These are phyloP conservation scores for Euphorbia peplus DNA, from an alignment of 345 rosid genomes.

Conservation along the genomic window DNA sequence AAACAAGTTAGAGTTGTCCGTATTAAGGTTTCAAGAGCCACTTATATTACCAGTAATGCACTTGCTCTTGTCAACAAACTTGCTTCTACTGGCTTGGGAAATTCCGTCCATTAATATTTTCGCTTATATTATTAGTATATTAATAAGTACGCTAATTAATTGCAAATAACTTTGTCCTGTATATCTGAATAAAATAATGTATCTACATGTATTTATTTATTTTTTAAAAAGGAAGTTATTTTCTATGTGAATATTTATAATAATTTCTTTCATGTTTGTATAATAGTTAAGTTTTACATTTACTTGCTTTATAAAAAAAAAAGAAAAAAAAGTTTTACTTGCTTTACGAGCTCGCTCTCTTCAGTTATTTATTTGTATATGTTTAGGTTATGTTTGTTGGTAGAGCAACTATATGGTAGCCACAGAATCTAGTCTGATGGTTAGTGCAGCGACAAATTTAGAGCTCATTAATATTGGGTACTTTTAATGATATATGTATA, in stretches of 20 bases:
- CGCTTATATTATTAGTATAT: neutral
- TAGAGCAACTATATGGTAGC: too few relatives aligned
- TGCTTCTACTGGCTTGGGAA: constrained; percentile 44
- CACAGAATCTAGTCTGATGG: too few relatives aligned
- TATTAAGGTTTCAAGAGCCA: constrained; percentile 37
- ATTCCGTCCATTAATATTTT: constrained; percentile 7
- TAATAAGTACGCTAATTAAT: neutral
- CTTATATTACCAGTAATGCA: constrained; percentile 68
- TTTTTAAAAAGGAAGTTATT: too few relatives aligned
- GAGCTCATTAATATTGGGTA: too few relatives aligned
- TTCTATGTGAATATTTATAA: too few relatives aligned
- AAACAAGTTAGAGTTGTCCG: constrained; percentile 33
- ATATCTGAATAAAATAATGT: neutral
- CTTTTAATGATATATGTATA: too few relatives aligned
- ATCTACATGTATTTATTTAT: neutral
- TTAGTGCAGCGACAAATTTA: too few relatives aligned
- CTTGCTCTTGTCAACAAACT: constrained; percentile 78
- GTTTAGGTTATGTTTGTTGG: too few relatives aligned
- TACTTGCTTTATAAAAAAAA: too few relatives aligned
- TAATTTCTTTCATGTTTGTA: neutral
- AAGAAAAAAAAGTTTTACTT: too few relatives aligned
- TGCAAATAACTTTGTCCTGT: neutral
- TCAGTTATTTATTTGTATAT: too few relatives aligned
- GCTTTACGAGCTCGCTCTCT: too few relatives aligned
- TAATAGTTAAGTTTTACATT: neutral